Conservation (phyloP, 2,329 filamentous ascomycete genomes). For the Calonectria fujianensis region DNA sequence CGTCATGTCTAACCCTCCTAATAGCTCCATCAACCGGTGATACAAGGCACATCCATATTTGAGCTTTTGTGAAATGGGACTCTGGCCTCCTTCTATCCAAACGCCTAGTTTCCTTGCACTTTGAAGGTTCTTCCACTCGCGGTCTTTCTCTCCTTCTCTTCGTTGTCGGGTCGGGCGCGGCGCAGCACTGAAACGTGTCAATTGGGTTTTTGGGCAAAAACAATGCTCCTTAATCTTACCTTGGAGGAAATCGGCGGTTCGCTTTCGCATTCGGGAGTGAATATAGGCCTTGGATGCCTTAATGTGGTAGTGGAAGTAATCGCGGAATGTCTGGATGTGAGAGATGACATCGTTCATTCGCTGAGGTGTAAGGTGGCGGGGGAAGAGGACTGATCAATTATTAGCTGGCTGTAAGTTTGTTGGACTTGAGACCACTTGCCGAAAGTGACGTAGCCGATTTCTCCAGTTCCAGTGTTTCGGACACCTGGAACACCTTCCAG, state of each 20-base stretch:
- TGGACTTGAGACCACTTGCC: conserved; percentile 71
- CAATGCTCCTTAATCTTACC: conserved; percentile 73
- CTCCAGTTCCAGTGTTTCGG: conserved; percentile 82
- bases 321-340: conserved; percentile 99
- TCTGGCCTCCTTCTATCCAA: conserved; percentile 38
- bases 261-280: conserved; percentile 97
- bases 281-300: conserved; percentile 99
- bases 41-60: conserved; percentile 23
- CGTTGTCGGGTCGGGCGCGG: conserved; percentile 93
- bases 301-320: conserved; percentile 99
- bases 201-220: conserved; percentile 48
- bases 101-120: conserved; percentile 63
- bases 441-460: conserved; percentile 98
- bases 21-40: conserved; percentile 19
- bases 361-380: conserved; percentile 92
- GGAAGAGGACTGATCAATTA: conserved; percentile 85
- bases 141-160: conserved; percentile 98
- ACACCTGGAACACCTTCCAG: conserved; percentile 91
- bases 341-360: conserved; percentile 96
- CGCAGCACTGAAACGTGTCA: conserved; percentile 82
- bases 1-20: conserved; percentile 29
- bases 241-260: conserved; percentile 98
- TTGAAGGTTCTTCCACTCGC: conserved; percentile 96
- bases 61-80: conserved; percentile 38
- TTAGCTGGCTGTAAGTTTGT: conserved; percentile 44